Percentiles rank a stretch among this genome's conserved stretches.
phyloP scores from a whole-genome alignment of 768 basidiomycete species.

The Boletus sp. region DNA sequence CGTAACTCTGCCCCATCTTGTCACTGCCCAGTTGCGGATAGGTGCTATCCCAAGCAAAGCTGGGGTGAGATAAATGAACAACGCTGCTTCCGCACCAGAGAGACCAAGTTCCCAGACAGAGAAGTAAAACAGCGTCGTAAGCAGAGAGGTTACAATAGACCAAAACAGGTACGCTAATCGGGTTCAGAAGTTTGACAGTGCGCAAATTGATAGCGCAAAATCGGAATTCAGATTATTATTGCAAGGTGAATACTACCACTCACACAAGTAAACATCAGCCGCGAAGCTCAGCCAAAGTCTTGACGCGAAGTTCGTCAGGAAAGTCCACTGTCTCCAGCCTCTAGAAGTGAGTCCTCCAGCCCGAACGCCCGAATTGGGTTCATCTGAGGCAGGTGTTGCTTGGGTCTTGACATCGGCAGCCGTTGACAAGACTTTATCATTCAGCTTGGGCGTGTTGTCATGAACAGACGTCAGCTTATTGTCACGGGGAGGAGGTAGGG shows the following conservation, averaged over 20 bases:
- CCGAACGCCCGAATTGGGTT: background rate
- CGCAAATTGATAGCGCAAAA: background rate
- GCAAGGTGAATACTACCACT: background rate
- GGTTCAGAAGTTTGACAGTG: background rate
- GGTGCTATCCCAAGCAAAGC: conserved; percentile 49
- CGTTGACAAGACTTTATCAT: background rate
- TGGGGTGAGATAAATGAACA: conserved; percentile 71
- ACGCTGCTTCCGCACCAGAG: conserved; percentile 74
- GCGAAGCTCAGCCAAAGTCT: conserved; percentile 33
- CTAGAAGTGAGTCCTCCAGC: background rate
- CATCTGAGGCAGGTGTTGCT: background rate
- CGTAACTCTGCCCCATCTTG: conserved; percentile 45
- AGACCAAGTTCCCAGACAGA: conserved; percentile 89
- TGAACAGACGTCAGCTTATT: conserved; percentile 4
- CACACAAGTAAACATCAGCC: conserved; percentile 58
- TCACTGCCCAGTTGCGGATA: conserved; percentile 43
- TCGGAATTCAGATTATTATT: conserved; percentile 5
- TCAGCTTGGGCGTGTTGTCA: background rate
- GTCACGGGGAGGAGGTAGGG: conserved; percentile 1
- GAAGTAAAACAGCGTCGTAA: conserved; percentile 85
- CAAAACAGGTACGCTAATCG: conserved; percentile 70
- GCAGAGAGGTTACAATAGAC: conserved; percentile 77
- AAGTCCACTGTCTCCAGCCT: background rate
- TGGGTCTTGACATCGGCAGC: background rate
- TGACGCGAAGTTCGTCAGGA: background rate